Base-by-base conservation (phyloP, 345 rosid genomes). In the Conringia planisiliqua region DNA sequence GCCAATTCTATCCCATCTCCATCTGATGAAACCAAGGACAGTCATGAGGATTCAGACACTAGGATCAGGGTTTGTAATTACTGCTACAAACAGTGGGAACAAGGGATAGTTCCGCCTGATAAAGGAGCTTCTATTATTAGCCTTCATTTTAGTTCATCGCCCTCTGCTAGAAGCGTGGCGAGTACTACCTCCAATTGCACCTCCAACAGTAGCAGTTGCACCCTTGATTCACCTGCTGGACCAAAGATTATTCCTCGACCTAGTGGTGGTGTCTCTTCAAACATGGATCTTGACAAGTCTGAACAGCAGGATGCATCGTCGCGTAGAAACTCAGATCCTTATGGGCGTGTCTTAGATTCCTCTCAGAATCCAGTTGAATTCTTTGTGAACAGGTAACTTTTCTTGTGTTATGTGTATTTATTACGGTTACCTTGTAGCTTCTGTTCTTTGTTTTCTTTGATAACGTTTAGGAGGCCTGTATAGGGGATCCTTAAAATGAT, bases 51-150 rank as follows among this genome's bases (percentile, higher is more conserved):
- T 54, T 69, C 81, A 68, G 93, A 91, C 63, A 83, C 8, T 27
- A 50, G 83, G 83, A 85, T 91, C 51, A 84, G 95, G 75, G 98
- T 93, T 33, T 93, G 98, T 78, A 88, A 87, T 80, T 91, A 82
- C 80, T 93, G 98, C 86, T 87, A 85, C 82, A 84, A 84, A 85
- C 96, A 90, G 78, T 86, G 92, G 96, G 85, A 86, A 61, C 86
- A 80, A 16, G 88, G 85, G 26, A 55, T 83, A 56, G 76, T 85
- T 36, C 80, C 82, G 4, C 84, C 77, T 80, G 86, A 87, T 80
- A 81, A 83, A 62, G 86, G 89, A 47, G 75, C 83, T 50, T 74
- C 64, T 60, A 81, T 66, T 30, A 83, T 87, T 30, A 80, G 82
- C 74, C 86, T 88, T 70, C 86, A 73, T 84, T 85, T 83, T 63